These are phyloP conservation scores for Ensete ventricosum DNA, from an alignment of 176 grass and related monocot species.

Conservation along the genomic window DNA sequence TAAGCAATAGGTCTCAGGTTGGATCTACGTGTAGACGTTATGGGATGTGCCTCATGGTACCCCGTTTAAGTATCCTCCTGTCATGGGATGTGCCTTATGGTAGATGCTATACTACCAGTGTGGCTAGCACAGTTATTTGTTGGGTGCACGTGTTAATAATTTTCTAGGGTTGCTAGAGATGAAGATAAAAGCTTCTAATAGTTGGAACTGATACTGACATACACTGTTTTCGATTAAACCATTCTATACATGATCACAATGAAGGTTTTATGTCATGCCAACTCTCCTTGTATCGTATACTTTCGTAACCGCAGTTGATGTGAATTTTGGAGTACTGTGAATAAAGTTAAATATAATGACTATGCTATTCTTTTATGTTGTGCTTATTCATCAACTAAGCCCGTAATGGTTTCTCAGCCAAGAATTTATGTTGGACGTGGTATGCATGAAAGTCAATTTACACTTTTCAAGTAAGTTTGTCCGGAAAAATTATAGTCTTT, in stretches of 20 bases:
- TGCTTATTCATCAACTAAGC: conserved; percentile 9
- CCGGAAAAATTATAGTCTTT: conserved; percentile 9
- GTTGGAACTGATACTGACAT: not conserved
- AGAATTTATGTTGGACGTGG: conserved; percentile 97
- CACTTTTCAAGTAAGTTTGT: conserved; percentile 82
- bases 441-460: conserved; percentile 87
- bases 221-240: no score
- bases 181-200: not conserved
- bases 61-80: no score
- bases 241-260: not conserved
- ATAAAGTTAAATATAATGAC: not conserved
- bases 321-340: not conserved
- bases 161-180: not conserved
- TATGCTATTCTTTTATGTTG: conserved; percentile 8
- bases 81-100: no score
- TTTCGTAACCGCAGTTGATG: not conserved
- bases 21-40: no score
- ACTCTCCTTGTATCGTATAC: not conserved
- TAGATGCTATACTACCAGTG: no score
- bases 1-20: no score
- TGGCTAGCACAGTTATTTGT: no score
- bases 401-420: conserved; percentile 40
- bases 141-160: not conserved
- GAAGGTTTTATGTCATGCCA: not conserved
- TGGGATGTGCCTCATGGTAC: no score